These are phyloP conservation scores for Inga laurina DNA, from an alignment of 306 rosid genomes.

Conservation along the genomic window DNA sequence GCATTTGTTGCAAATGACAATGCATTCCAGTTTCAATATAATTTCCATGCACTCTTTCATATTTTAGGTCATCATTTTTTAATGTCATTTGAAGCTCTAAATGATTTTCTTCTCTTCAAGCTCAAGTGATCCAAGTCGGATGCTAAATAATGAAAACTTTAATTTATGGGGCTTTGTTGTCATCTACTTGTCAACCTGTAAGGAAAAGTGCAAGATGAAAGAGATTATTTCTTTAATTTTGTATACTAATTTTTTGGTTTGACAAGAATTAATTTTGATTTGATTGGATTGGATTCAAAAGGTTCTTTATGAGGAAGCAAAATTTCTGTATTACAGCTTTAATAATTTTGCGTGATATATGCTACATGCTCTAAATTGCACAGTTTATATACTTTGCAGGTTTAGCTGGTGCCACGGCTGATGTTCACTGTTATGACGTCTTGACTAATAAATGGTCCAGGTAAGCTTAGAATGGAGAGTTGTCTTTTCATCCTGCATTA, in stretches of 20 bases:
- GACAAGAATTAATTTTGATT: conserved; percentile 25
- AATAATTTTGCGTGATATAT: conserved; percentile 4
- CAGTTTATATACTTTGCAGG: conserved; percentile 66
- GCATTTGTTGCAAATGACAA: conserved; percentile 14
- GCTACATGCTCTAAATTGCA: conserved; percentile 33
- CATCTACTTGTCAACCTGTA: conserved; percentile 21
- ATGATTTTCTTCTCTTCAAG: conserved; percentile 13
- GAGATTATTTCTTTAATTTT: conserved; percentile 7
- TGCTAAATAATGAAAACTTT: conserved; percentile 15
- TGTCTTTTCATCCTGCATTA: conserved; percentile 26
- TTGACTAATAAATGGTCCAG: conserved; percentile 98
- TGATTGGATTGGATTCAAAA: conserved; percentile 6
- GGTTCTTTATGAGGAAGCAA: conserved; percentile 26
- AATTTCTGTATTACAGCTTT: conserved; percentile 18
- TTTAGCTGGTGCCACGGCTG: conserved; percentile 99
- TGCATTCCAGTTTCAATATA: conserved; percentile 7
- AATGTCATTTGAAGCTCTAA: conserved; percentile 11
- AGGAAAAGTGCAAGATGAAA: conserved; percentile 25
- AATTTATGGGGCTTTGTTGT: conserved; percentile 22
- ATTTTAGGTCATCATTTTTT: conserved; percentile 12
- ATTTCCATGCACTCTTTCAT: conserved; percentile 1
- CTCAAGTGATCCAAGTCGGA: conserved; percentile 22
- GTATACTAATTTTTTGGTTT: conserved; percentile 6
- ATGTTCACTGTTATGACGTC: conserved; percentile 96
- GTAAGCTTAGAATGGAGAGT: conserved; percentile 49